Evolutionary conservation across 2,329 filamentous ascomycete species (phyloP).

Genomic region (Zalaria obscura): DNA sequence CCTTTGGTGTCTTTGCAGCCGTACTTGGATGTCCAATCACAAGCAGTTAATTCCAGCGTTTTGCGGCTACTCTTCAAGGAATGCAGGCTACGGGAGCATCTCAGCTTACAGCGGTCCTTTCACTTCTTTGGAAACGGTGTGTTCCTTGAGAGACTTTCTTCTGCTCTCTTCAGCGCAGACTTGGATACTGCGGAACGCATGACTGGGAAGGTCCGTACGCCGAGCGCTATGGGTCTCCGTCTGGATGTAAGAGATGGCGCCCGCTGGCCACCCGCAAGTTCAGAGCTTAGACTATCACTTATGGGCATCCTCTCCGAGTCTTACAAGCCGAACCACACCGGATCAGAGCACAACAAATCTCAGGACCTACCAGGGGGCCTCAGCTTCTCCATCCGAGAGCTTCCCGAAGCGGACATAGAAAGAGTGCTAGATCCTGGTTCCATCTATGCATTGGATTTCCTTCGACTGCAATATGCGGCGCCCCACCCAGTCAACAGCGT

Average conservation of each 20-base stretch:
- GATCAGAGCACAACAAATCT: not conserved
- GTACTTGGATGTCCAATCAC: slow-evolving; percentile 52
- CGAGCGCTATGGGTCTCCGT: slow-evolving; percentile 66
- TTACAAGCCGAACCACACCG: slow-evolving; percentile 32
- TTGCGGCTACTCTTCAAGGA: slow-evolving; percentile 62
- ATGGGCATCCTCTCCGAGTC: slow-evolving; percentile 75
- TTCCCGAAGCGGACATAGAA: slow-evolving; percentile 65
- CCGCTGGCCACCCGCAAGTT: slow-evolving; percentile 81
- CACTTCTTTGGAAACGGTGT: slow-evolving; percentile 74
- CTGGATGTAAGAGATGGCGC: slow-evolving; percentile 58
- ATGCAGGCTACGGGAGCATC: slow-evolving; percentile 57
- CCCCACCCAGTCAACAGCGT: slow-evolving; percentile 57
- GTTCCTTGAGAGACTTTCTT: slow-evolving; percentile 66
- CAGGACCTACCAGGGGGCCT: slow-evolving; percentile 28
- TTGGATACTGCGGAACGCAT: slow-evolving; percentile 55
- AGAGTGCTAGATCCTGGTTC: slow-evolving; percentile 70
- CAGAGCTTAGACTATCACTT: slow-evolving; percentile 76
- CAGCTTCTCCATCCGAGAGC: slow-evolving; percentile 67
- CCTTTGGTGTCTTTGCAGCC: not conserved
- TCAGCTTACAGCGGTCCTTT: slow-evolving; percentile 63
- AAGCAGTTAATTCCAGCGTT: slow-evolving; percentile 62
- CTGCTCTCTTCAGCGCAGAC: slow-evolving; percentile 74
- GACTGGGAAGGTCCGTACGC: slow-evolving; percentile 52
- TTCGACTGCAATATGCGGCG: slow-evolving; percentile 72
- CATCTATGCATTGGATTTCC: slow-evolving; percentile 82